Base-by-base conservation (phyloP, 345 rosid genomes). In the Eucalyptus leucophloia region DNA sequence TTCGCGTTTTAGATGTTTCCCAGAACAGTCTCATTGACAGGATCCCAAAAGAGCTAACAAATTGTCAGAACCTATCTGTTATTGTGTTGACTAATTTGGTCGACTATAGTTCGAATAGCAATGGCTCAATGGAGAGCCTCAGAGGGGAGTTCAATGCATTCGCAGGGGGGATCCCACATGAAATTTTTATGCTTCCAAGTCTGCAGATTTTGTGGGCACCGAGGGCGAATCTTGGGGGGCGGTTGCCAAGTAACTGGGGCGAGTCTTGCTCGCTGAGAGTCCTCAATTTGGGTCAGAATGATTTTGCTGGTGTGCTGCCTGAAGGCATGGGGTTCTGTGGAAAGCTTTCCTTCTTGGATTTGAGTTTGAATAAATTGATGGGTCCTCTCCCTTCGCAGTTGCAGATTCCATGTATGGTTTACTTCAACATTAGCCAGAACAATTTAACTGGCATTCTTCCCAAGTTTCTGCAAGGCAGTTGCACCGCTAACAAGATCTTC, bases 201-300 rank as follows among this genome's bases (percentile, higher is more conserved):
- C 82, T 95, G 88, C 93, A 94, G 95, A 91, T 95, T 87, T 88
- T 95, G 88, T 94, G 96, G 97, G 97, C 95, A n/a, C 97, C 97
- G 4, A 92, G 97, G 80, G 96, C 94, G 4, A 95, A 95, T 93
- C 94, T 95, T 69, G 92, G 89, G 11, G 96, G 96, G 8, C 87
- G 90, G 65, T 91, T 95, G 95, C 95, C 97, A 6, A 88, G 87
- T 69, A 89, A 90, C 26, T 93, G 94, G 94, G 91, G 90, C 13
- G 58, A 87, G 56, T 89, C 92, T 15, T 95, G 97, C 93, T 91
- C 95, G 23, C 92, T 95, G 15, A 93, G 92, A 89, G 94, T 93
- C 19, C 89, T 95, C 72, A 93, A 95, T 87, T 60, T 95, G 90
- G 94, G 95, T 87, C 94, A 92, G 92, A 95, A 95, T 87, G 91